These are phyloP conservation scores for Blyttiomyces sp. DNA, from an alignment of 371 early-diverging fungal genomes.

Conservation along the genomic window DNA sequence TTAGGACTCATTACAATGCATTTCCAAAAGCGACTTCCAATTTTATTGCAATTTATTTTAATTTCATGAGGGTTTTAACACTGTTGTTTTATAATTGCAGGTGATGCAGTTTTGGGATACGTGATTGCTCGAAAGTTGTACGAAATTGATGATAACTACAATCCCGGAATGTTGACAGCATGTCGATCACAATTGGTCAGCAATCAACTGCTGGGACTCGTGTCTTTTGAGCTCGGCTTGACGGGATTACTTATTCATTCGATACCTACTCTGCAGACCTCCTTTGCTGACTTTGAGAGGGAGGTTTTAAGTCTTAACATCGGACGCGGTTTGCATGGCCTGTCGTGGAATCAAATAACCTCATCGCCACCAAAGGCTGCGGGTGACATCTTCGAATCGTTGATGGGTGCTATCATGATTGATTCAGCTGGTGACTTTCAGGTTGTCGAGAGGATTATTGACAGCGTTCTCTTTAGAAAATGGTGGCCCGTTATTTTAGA, in stretches of 20 bases:
- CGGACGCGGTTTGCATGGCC: no score
- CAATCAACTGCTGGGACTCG: constrained; percentile 78
- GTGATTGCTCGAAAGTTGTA: constrained; percentile 68
- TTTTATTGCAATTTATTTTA: no score
- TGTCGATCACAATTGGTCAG: constrained; percentile 84
- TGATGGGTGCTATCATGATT: constrained; percentile 85
- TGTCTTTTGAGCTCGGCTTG: constrained; percentile 60
- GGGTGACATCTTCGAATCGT: constrained; percentile 84
- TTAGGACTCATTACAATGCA: no score
- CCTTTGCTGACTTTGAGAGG: no score
- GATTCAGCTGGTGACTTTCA: constrained; percentile 48
- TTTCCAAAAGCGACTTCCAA: neutral
- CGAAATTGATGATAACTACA: constrained; percentile 49
- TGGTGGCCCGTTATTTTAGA: no score
- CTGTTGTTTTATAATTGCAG: no score
- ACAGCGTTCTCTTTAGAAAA: no score
- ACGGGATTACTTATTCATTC: constrained; percentile 62
- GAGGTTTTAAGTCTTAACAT: no score
- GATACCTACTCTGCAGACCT: no score
- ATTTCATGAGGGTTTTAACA: no score
- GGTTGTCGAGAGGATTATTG: constrained; percentile 23
- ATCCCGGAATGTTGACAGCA: constrained; percentile 68
- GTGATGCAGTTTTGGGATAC: constrained; percentile 90
- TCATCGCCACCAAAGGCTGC: constrained; percentile 88
- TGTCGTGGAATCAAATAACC: no score